These are phyloP conservation scores for Mytilinidion resinicola DNA, from an alignment of 495 filamentous ascomycete species.

Conservation along the genomic window DNA sequence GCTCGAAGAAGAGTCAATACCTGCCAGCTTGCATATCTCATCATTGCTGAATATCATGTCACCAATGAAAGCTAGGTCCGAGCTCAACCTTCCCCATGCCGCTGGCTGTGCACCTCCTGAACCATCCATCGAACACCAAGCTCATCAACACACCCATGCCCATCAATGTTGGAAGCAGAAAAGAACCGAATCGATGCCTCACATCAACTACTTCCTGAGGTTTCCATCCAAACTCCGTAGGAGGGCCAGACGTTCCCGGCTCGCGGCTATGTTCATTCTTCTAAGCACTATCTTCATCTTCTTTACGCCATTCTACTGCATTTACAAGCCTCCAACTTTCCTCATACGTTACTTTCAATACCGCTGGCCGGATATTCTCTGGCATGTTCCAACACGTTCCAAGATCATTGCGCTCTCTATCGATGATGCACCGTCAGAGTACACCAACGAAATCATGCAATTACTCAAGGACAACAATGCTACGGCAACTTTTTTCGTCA, in stretches of 20 bases:
- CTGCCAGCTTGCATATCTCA: no score
- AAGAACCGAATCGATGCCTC: not conserved
- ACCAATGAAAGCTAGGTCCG: no score
- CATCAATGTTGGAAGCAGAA: no score
- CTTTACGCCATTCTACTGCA: constrained; percentile 52
- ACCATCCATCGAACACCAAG: no score
- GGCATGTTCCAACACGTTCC: constrained; percentile 50
- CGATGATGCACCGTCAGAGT: constrained; percentile 71
- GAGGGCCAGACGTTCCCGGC: constrained; percentile 49
- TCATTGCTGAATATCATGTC: no score
- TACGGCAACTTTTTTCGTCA: constrained; percentile 40
- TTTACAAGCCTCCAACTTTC: constrained; percentile 67
- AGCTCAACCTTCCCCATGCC: no score
- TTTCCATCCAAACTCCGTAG: constrained; percentile 47
- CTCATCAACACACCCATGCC: no score
- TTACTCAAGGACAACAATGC: constrained; percentile 46
- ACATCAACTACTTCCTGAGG: constrained; percentile 41
- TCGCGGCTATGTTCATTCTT: constrained; percentile 48
- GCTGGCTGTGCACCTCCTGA: no score
- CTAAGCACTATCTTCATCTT: constrained; percentile 44
- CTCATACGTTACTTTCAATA: constrained; percentile 62
- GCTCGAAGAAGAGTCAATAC: no score
- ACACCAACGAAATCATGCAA: constrained; percentile 65
- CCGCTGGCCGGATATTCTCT: constrained; percentile 71
- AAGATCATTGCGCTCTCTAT: constrained; percentile 74